These are phyloP conservation scores for Xerocomus nothofagi DNA, from an alignment of 1,284 basidiomycete genomes.

Conservation along the genomic window DNA sequence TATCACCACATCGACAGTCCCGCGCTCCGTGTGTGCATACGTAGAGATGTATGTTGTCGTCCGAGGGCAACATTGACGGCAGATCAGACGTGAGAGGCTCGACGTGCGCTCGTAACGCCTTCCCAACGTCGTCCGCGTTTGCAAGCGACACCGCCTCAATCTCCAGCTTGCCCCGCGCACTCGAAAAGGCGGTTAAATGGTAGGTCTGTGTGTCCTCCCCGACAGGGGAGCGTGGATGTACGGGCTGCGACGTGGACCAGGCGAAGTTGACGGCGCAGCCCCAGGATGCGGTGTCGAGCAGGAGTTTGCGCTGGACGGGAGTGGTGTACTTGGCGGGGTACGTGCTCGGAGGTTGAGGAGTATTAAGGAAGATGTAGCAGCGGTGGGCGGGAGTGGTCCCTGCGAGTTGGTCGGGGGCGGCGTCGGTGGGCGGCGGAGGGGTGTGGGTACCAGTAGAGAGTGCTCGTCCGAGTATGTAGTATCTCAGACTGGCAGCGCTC, in stretches of 20 bases:
- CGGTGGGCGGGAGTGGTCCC: slow-evolving; percentile 53
- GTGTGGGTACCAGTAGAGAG: slow-evolving; percentile 5
- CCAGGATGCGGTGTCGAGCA: slow-evolving; percentile 43
- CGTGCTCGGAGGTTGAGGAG: slow-evolving; percentile 44
- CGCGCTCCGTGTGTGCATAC: slow-evolving; percentile 72
- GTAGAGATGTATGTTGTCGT: slow-evolving; percentile 54
- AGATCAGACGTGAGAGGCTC: slow-evolving; percentile 4
- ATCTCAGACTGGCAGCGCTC: background rate
- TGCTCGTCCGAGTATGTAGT: background rate
- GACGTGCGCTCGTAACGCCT: slow-evolving; percentile 38
- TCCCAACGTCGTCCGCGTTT: slow-evolving; percentile 49
- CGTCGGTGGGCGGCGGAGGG: background rate
- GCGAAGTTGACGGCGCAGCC: slow-evolving; percentile 62
- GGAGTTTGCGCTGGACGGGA: slow-evolving; percentile 52
- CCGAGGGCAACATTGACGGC: background rate
- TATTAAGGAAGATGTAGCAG: slow-evolving; percentile 60
- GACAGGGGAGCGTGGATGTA: background rate
- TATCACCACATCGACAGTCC: slow-evolving; percentile 75
- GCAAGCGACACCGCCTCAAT: slow-evolving; percentile 47
- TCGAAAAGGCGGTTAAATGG: slow-evolving; percentile 52
- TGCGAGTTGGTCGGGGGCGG: slow-evolving; percentile 18
- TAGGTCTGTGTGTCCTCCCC: slow-evolving; percentile 28
- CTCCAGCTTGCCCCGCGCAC: slow-evolving; percentile 44
- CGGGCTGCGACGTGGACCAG: slow-evolving; percentile 42
- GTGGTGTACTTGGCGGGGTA: slow-evolving; percentile 54